Conservation (phyloP, 2,329 filamentous ascomycete genomes). For the Claviceps maximensis region DNA sequence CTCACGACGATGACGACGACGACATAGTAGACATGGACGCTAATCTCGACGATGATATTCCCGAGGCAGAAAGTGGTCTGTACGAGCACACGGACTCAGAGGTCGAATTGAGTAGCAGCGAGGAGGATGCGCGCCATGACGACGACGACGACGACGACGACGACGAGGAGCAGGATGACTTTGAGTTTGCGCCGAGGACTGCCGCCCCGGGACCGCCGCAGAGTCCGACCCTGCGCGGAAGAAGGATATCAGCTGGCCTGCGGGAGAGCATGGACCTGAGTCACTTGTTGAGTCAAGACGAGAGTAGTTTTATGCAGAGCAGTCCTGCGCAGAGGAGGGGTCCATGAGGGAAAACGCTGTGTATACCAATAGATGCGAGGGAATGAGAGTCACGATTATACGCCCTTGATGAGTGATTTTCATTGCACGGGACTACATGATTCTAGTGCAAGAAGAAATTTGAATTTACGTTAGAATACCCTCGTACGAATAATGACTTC, state of each 20-base stretch:
- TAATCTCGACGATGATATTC: constrained; percentile 60
- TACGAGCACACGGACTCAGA: constrained; percentile 74
- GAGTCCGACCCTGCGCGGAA: constrained; percentile 24
- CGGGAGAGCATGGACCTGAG: constrained; percentile 43
- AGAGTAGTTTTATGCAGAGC: constrained; percentile 42
- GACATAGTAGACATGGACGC: constrained; percentile 42
- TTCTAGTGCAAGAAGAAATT: too few relatives aligned
- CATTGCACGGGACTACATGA: too few relatives aligned
- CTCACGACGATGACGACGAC: constrained; percentile 18
- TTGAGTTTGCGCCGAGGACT: constrained; percentile 28
- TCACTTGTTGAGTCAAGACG: constrained; percentile 41
- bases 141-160: constrained; percentile 10
- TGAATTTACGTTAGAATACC: too few relatives aligned
- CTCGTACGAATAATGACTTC: too few relatives aligned
- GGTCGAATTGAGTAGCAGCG: constrained; percentile 42
- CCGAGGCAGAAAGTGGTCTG: constrained; percentile 47
- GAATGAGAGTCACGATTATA: neutral
- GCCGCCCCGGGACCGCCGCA: constrained; percentile 20
- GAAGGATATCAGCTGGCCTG: constrained; percentile 13
- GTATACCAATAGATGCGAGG: too few relatives aligned
- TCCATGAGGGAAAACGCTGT: constrained; percentile 1
- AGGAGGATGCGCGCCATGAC: constrained; percentile 14
- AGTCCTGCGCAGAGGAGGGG: constrained; percentile 27
- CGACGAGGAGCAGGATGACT: constrained; percentile 11
- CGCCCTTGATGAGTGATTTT: too few relatives aligned